These are phyloP conservation scores for Talaromyces albobiverticillius DNA, from an alignment of 2,329 filamentous ascomycete genomes.

Conservation along the genomic window DNA sequence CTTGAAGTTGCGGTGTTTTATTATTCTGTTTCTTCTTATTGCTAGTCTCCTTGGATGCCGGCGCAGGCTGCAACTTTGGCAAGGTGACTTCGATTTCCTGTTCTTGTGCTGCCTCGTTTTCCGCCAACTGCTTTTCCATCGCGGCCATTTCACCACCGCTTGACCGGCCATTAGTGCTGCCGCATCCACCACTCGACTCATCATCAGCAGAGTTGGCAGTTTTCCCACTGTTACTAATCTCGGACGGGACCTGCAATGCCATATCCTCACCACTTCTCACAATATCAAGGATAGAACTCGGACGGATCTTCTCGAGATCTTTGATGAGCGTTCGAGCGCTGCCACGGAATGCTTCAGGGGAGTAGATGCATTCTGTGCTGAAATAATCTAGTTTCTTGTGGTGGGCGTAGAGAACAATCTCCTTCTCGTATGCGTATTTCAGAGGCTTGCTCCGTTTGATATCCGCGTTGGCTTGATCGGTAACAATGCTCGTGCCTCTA, in stretches of 20 bases:
- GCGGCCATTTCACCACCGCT: conserved; percentile 75
- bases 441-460: conserved; percentile 95
- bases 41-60: conserved; percentile 15
- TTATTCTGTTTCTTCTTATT: conserved; percentile 25
- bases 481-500: conserved; percentile 87
- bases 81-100: conserved; percentile 66
- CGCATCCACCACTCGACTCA: conserved; percentile 65
- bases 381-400: conserved; percentile 98
- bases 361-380: conserved; percentile 97
- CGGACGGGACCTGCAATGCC: conserved; percentile 74
- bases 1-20: conserved; percentile 25
- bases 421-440: conserved; percentile 98
- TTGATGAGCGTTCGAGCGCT: conserved; percentile 91
- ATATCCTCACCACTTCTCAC: conserved; percentile 95
- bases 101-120: conserved; percentile 59
- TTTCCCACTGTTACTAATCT: conserved; percentile 40
- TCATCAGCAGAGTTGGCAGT: conserved; percentile 39
- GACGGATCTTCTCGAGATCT: conserved; percentile 86
- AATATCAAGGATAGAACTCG: conserved; percentile 91
- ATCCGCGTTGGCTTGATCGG: conserved; percentile 70
- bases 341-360: conserved; percentile 91
- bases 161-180: conserved; percentile 63
- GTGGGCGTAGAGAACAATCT: conserved; percentile 96
- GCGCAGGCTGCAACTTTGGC: conserved; percentile 16
- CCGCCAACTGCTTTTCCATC: conserved; percentile 71